These are phyloP conservation scores for Ottelia alismoides DNA, from an alignment of 106 monocot genomes.

Conservation along the genomic window DNA sequence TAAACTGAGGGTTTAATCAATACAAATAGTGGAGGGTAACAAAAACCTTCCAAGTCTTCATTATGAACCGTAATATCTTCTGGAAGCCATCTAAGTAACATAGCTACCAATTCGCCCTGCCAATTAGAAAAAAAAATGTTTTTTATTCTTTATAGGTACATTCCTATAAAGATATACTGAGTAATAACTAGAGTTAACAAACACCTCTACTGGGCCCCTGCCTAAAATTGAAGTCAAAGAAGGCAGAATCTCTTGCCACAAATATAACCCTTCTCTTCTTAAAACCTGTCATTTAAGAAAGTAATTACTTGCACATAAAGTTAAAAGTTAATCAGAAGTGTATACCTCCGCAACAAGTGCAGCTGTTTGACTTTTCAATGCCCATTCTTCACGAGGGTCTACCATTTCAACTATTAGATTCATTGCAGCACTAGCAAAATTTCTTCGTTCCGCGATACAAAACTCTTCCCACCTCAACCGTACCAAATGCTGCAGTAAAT, in stretches of 20 bases:
- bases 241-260: conserved; percentile 85
- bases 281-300: conserved; percentile 50
- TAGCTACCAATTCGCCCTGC: conserved; percentile 93
- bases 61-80: conserved; percentile 99
- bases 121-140: conserved; percentile 3
- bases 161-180: too few relatives aligned
- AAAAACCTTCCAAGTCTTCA: conserved; percentile 94
- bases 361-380: conserved; percentile 89
- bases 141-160: too few relatives aligned
- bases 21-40: too few relatives aligned
- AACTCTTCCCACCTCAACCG: conserved; percentile 94
- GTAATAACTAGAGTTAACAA: too few relatives aligned
- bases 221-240: conserved; percentile 63
- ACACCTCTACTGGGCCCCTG: conserved; percentile 86
- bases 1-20: too few relatives aligned
- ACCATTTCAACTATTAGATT: conserved; percentile 57
- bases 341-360: conserved; percentile 92
- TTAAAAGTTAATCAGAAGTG: conserved; percentile 3
- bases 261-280: conserved; percentile 65
- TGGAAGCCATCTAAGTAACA: conserved; percentile 98
- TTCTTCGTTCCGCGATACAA: conserved; percentile 37
- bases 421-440: conserved; percentile 62
- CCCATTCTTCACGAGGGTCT: conserved; percentile 78
- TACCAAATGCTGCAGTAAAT: conserved; percentile 70
- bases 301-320: not conserved